Conservation (phyloP, 2,329 filamentous ascomycete genomes). For the Graphium sp. region DNA sequence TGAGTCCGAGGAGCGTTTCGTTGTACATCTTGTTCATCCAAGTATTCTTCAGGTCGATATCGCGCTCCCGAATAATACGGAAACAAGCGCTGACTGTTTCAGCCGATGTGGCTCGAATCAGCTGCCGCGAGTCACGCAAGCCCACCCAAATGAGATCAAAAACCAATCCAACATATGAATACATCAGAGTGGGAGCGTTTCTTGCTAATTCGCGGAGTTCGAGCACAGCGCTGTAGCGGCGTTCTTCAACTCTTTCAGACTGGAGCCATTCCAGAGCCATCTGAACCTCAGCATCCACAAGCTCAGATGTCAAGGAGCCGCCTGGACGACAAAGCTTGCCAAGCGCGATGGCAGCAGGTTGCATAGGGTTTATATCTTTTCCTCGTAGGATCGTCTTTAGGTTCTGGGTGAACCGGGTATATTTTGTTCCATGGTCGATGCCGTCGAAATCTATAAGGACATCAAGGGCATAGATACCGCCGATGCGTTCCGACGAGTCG, state of each 20-base stretch:
- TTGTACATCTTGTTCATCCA: slow-evolving; percentile 89
- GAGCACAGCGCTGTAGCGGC: slow-evolving; percentile 83
- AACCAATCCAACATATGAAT: slow-evolving; percentile 85
- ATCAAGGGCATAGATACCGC: slow-evolving; percentile 83
- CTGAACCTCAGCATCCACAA: slow-evolving; percentile 94
- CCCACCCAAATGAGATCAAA: slow-evolving; percentile 96
- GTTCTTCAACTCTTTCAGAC: slow-evolving; percentile 82
- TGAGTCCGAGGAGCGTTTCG: slow-evolving; percentile 66
- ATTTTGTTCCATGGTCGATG: slow-evolving; percentile 83
- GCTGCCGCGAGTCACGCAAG: slow-evolving; percentile 71
- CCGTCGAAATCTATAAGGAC: slow-evolving; percentile 92
- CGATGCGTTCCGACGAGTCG: slow-evolving; percentile 77
- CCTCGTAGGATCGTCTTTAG: slow-evolving; percentile 76
- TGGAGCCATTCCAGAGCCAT: slow-evolving; percentile 94
- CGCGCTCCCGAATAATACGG: slow-evolving; percentile 85
- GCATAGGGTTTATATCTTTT: slow-evolving; percentile 81
- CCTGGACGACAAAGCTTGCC: slow-evolving; percentile 85
- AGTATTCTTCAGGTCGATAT: slow-evolving; percentile 68
- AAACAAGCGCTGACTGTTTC: slow-evolving; percentile 92
- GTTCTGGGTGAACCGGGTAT: slow-evolving; percentile 83
- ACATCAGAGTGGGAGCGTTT: slow-evolving; percentile 89
- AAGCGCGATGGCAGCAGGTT: slow-evolving; percentile 73
- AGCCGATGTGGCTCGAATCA: slow-evolving; percentile 82
- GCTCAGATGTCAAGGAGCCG: slow-evolving; percentile 81
- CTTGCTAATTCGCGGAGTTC: slow-evolving; percentile 79